Conservation (phyloP, 176 grass and related monocot species). For the Musa acuminata region DNA sequence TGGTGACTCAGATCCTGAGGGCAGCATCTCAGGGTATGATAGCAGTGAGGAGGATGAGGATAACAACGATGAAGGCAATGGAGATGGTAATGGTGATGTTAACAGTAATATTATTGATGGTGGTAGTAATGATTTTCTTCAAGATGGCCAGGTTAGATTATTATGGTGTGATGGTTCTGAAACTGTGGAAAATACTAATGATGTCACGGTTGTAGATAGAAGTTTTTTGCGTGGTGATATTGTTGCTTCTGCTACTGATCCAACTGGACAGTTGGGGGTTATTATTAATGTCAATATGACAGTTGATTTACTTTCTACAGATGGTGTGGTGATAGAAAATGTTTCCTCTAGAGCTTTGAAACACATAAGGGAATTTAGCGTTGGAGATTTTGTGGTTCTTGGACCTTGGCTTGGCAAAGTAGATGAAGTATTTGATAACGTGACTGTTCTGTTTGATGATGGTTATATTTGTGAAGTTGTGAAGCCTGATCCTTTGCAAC, state of each 20-base stretch:
- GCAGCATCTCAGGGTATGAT: conserved; percentile 52
- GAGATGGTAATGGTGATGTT: conserved; percentile 34
- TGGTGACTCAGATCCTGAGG: conserved; percentile 80
- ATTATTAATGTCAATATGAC: conserved; percentile 50
- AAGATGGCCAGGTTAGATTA: conserved; percentile 65
- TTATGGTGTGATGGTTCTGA: conserved; percentile 54
- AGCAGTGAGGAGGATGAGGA: conserved; percentile 27
- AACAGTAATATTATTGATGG: conserved; percentile 28
- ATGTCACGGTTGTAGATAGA: conserved; percentile 51
- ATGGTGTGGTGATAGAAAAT: conserved; percentile 46
- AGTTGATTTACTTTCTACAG: conserved; percentile 53
- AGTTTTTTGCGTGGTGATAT: conserved; percentile 79
- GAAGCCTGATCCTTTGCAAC: conserved; percentile 59
- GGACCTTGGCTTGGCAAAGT: conserved; percentile 81
- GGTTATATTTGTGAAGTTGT: conserved; percentile 78
- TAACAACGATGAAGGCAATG: conserved; percentile 24
- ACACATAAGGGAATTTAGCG: conserved; percentile 71
- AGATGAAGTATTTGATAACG: conserved; percentile 85
- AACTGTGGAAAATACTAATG: conserved; percentile 53
- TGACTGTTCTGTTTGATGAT: conserved; percentile 90
- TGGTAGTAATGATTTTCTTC: conserved; percentile 46
- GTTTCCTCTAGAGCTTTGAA: conserved; percentile 62
- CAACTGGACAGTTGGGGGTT: conserved; percentile 81
- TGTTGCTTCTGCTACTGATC: conserved; percentile 60
- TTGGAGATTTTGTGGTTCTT: conserved; percentile 77